A percentile compares a stretch with the other conserved stretches of the same genome.
phyloP scores from a whole-genome alignment of 768 basidiomycete genomes.

The Mycena haematopus region DNA sequence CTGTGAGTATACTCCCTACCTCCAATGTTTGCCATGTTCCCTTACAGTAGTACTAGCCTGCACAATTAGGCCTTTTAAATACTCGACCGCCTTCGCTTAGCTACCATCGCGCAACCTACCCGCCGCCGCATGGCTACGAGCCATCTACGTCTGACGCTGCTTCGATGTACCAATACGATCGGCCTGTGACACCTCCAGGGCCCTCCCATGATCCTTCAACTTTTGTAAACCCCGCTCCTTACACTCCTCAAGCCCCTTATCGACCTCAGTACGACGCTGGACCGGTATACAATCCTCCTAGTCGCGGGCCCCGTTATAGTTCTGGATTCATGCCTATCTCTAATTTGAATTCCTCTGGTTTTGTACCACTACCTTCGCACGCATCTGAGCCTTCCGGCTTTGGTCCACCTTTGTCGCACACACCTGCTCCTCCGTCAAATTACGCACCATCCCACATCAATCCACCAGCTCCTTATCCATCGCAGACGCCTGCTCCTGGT shows the following conservation, averaged over 20 bases:
- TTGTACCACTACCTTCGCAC: slow-evolving; percentile 43
- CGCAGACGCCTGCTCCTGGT: slow-evolving; percentile 38
- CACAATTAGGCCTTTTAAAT: slow-evolving; percentile 13
- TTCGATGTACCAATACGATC: slow-evolving; percentile 48
- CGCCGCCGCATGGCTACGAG: slow-evolving; percentile 49
- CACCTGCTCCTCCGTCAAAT: slow-evolving; percentile 40
- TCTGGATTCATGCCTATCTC: slow-evolving; percentile 71
- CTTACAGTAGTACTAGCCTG: slow-evolving; percentile 12
- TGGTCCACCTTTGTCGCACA: slow-evolving; percentile 50
- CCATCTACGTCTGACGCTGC: slow-evolving; percentile 40
- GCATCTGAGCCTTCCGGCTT: slow-evolving; percentile 44
- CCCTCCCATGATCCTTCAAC: slow-evolving; percentile 40
- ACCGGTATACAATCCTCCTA: slow-evolving; percentile 42
- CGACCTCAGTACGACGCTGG: slow-evolving; percentile 35
- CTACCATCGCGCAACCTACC: slow-evolving; percentile 29
- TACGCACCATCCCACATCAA: slow-evolving; percentile 47
- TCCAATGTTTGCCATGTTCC: neutral
- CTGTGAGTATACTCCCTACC: slow-evolving; percentile 50
- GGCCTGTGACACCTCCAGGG: slow-evolving; percentile 43
- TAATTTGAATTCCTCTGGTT: slow-evolving; percentile 44
- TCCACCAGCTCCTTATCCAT: slow-evolving; percentile 36
- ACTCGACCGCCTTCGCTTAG: slow-evolving; percentile 27
- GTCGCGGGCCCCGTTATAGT: slow-evolving; percentile 67
- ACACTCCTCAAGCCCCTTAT: slow-evolving; percentile 47
- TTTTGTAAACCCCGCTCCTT: slow-evolving; percentile 35